phyloP scores from a whole-genome alignment of 306 rosid species.

The Dicorynia guianensis region DNA sequence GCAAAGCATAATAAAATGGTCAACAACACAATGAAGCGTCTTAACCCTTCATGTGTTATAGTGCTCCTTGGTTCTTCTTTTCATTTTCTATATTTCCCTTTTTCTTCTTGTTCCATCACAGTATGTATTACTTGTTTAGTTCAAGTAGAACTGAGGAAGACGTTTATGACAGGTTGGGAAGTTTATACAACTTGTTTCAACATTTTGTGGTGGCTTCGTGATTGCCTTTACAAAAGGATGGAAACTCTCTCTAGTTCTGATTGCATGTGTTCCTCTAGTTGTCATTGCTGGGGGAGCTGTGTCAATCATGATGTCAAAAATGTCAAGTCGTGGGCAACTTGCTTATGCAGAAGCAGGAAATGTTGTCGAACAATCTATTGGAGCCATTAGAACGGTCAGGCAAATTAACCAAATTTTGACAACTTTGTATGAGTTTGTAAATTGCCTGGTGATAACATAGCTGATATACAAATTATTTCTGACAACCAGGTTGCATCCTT shows the following conservation, averaged over 20 bases:
- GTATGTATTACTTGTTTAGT: neutral
- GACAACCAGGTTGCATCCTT: slow-evolving; percentile 81
- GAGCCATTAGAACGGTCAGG: slow-evolving; percentile 85
- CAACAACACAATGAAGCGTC: neutral
- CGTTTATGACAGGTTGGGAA: slow-evolving; percentile 75
- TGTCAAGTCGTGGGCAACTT: slow-evolving; percentile 80
- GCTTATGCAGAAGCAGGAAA: slow-evolving; percentile 94
- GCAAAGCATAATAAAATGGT: neutral
- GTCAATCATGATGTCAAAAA: slow-evolving; percentile 53
- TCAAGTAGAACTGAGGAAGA: slow-evolving; percentile 7
- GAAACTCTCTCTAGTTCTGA: slow-evolving; percentile 68
- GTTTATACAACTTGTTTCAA: slow-evolving; percentile 74
- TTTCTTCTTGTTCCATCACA: neutral
- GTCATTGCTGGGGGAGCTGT: slow-evolving; percentile 57
- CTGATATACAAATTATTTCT: slow-evolving; percentile 22
- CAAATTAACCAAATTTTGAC: neutral
- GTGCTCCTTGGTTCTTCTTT: neutral
- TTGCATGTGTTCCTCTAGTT: slow-evolving; percentile 70
- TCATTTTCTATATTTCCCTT: neutral
- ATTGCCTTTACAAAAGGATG: slow-evolving; percentile 75
- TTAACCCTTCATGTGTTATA: neutral
- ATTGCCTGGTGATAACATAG: neutral
- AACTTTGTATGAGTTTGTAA: slow-evolving; percentile 1
- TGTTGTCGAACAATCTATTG: slow-evolving; percentile 83
- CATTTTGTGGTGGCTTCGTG: slow-evolving; percentile 75